Conservation (phyloP, 139 green algal genomes). For the Medakamo hakoo region DNA sequence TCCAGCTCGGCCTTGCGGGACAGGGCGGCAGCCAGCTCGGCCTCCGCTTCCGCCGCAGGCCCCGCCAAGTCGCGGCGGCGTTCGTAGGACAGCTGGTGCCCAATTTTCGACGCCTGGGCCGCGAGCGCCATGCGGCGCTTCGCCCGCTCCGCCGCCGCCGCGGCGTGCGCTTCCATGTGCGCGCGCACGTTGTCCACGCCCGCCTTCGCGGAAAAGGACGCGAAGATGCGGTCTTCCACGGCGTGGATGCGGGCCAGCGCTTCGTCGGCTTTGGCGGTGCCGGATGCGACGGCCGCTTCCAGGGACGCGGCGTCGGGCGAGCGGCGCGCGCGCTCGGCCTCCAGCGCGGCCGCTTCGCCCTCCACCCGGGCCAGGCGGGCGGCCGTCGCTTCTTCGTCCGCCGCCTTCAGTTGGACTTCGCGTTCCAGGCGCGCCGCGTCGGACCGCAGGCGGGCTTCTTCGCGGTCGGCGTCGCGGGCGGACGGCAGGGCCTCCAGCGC, state of each 20-base stretch:
- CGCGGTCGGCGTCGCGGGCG: constrained; percentile 5
- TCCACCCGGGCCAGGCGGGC: constrained; percentile 4
- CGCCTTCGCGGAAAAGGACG: constrained; percentile 40
- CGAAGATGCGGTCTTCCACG: constrained; percentile 43
- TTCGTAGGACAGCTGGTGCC: constrained; percentile 61
- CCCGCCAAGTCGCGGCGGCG: background rate
- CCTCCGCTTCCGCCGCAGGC: background rate
- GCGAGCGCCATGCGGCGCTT: constrained; percentile 11
- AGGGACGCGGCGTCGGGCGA: constrained; percentile 17
- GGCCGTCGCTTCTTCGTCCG: constrained; percentile 14
- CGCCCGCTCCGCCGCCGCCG: constrained; percentile 20
- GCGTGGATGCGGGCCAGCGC: constrained; percentile 35
- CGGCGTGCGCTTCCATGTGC: constrained; percentile 60
- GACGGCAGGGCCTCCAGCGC: constrained; percentile 21
- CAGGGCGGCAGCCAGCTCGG: constrained; percentile 6
- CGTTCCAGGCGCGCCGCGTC: constrained; percentile 17
- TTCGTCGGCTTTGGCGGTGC: constrained; percentile 18
- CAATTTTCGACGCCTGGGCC: constrained; percentile 23
- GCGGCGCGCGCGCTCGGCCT: constrained; percentile 14
- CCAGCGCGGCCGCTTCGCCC: constrained; percentile 2
- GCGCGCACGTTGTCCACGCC: constrained; percentile 73
- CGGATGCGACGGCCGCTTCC: constrained; percentile 19
- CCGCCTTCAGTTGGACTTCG: constrained; percentile 19
- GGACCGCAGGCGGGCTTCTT: constrained; percentile 13
- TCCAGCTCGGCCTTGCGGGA: background rate